These are phyloP conservation scores for Teratosphaeria pseudoeucalypti DNA, from an alignment of 2,329 filamentous ascomycete species.

Conservation along the genomic window DNA sequence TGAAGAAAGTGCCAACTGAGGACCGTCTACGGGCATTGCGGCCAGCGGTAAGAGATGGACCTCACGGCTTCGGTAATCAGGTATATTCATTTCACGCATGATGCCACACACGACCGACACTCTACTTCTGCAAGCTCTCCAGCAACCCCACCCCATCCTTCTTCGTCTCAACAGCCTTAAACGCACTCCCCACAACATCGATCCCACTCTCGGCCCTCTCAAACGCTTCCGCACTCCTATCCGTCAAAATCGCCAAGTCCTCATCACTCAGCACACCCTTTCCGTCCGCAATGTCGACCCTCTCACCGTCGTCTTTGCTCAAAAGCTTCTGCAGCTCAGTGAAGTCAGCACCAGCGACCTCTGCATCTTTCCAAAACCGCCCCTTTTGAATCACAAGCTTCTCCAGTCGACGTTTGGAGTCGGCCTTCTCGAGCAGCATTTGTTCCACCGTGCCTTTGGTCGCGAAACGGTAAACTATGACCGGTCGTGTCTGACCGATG, in stretches of 20 bases:
- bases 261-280: conserved; percentile 60
- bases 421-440: conserved; percentile 71
- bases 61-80: too few relatives aligned
- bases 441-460: conserved; percentile 92
- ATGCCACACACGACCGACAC: not conserved
- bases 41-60: too few relatives aligned
- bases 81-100: too few relatives aligned
- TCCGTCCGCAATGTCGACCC: conserved; percentile 47
- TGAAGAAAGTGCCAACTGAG: not conserved
- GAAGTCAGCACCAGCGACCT: conserved; percentile 37
- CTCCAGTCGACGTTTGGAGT: conserved; percentile 83
- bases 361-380: conserved; percentile 54
- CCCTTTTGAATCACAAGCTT: conserved; percentile 95
- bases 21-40: not conserved
- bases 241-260: conserved; percentile 69
- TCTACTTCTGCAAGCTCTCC: conserved; percentile 36
- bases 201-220: conserved; percentile 66
- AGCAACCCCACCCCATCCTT: conserved; percentile 39
- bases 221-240: conserved; percentile 59
- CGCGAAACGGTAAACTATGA: conserved; percentile 86
- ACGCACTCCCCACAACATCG: conserved; percentile 52
- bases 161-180: conserved; percentile 61
- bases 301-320: conserved; percentile 55
- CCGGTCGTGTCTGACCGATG: conserved; percentile 85
- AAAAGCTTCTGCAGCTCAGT: conserved; percentile 38